Evolutionary conservation across 2,329 filamentous ascomycete species (phyloP), one percentile per base, ranked within the genome.

Genomic region (Fusarium mundagurra): DNA sequence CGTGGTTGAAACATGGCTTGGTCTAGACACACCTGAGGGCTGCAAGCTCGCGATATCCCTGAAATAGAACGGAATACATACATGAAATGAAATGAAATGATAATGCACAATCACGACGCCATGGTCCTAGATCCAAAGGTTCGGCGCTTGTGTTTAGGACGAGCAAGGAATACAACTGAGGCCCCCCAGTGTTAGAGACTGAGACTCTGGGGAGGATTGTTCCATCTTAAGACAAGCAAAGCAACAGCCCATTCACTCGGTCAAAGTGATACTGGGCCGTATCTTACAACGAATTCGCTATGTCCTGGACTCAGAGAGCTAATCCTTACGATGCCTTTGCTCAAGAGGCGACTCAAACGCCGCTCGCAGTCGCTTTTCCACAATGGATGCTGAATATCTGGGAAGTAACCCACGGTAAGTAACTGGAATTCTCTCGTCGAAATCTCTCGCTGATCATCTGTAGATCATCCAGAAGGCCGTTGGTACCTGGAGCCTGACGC

Each of bases 341-440:
- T 29, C 69, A 74, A 38, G 68, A 76, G 54, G 73, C 78, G 29
- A 77, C 71, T 27, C 65, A 71, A n/a, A 71, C 72, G 3, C 67
- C 76, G 20, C 43, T 74, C 22, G 53, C 69, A 14, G 57, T 73
- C 27, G 63, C 58, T 17, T 73, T 79, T 27, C 71, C 76, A 31
- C 77, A 77, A 60, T 80, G 78, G 78, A 74, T 76, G 51, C 66
- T 80, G 31, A 76, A 78, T 16, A 68, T 79, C 39, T 80, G 73
- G 69, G 78, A 80, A 31, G 55, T 78, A 39, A 70, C 76, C 6
- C 60, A 78, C 9, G 77, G 78, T 76, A 61, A 50, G 58, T 36
- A 12, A 29, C 22, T 36, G 4, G 1, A 11, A 17, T 11, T 8
- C 12, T 13, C 1, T 17, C 2, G 1, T 3, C 36, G 1, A 1